phyloP scores from a whole-genome alignment of 2,329 filamentous ascomycete genomes.

The Arthrinium phaeospermum region DNA sequence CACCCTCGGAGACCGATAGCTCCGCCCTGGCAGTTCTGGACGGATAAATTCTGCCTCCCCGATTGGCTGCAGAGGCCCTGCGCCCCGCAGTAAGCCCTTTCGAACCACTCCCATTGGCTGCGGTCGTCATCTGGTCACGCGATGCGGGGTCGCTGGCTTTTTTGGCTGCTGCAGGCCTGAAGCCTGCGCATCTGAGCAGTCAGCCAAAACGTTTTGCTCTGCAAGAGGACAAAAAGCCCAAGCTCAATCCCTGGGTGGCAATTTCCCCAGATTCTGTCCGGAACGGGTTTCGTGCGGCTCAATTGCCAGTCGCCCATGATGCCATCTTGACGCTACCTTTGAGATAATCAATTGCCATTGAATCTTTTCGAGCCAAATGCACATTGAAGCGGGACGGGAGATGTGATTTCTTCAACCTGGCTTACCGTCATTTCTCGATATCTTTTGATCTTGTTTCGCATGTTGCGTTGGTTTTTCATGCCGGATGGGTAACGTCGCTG shows the following conservation, averaged over 20 bases:
- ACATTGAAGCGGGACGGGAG: background rate
- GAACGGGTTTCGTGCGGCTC: slow-evolving; percentile 4
- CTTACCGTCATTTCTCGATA: background rate
- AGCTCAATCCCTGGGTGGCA: slow-evolving; percentile 2
- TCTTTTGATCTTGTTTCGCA: background rate
- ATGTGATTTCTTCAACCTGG: background rate
- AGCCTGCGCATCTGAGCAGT: background rate
- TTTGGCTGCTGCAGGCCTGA: background rate
- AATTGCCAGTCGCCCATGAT: background rate
- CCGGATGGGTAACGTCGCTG: background rate
- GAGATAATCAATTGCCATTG: background rate
- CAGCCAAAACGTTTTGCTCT: background rate
- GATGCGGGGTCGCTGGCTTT: slow-evolving; percentile 14
- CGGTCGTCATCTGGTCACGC: background rate
- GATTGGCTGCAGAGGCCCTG: background rate
- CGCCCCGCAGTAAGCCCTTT: background rate
- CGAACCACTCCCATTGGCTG: background rate
- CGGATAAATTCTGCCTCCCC: slow-evolving; percentile 4
- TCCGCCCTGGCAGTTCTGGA: background rate
- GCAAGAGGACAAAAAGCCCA: background rate
- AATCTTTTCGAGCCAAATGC: background rate
- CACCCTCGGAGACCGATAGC: background rate
- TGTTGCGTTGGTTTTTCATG: background rate
- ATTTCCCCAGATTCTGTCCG: slow-evolving; percentile 5
- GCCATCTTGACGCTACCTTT: background rate